phyloP scores from a whole-genome alignment of 441 rosid species.

The Pelargonium fulgidum region DNA sequence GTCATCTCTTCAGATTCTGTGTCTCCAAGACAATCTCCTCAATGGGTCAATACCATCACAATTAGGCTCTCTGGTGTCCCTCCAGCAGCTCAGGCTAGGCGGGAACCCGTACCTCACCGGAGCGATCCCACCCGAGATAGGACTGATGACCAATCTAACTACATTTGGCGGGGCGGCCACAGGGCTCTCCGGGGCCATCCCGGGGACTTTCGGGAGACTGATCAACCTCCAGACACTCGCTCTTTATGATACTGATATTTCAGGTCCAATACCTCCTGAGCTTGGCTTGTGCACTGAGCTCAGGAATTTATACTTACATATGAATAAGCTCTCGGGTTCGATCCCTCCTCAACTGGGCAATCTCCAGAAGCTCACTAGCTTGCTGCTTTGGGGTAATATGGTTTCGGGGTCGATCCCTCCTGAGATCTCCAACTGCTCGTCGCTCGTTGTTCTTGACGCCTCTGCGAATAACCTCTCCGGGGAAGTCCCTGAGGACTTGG shows the following conservation, averaged over 20 bases:
- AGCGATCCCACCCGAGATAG: constrained; percentile 66
- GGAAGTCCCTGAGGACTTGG: constrained; percentile 69
- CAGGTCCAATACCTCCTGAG: constrained; percentile 70
- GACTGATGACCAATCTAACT: constrained; percentile 65
- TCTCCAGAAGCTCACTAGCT: constrained; percentile 82
- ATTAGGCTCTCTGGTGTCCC: constrained; percentile 62
- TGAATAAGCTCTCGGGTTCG: constrained; percentile 82
- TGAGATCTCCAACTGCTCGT: constrained; percentile 77
- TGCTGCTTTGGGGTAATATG: constrained; percentile 84
- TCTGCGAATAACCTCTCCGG: constrained; percentile 77
- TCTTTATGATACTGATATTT: constrained; percentile 74
- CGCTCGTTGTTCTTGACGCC: constrained; percentile 87
- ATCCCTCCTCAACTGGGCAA: constrained; percentile 71
- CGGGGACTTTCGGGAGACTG: constrained; percentile 70
- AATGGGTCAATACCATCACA: constrained; percentile 82
- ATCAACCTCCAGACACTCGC: constrained; percentile 79
- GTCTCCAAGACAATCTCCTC: constrained; percentile 76
- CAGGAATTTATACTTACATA: constrained; percentile 77
- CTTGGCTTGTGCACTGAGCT: constrained; percentile 68
- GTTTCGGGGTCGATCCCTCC: constrained; percentile 70
- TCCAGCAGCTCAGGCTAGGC: constrained; percentile 76
- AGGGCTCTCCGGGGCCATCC: constrained; percentile 71
- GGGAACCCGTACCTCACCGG: constrained; percentile 78
- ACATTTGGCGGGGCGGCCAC: constrained; percentile 85
- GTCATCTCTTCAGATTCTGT: constrained; percentile 57